These are phyloP conservation scores for Sherardia arvensis DNA, from an alignment of 257 asterid species.

Conservation along the genomic window DNA sequence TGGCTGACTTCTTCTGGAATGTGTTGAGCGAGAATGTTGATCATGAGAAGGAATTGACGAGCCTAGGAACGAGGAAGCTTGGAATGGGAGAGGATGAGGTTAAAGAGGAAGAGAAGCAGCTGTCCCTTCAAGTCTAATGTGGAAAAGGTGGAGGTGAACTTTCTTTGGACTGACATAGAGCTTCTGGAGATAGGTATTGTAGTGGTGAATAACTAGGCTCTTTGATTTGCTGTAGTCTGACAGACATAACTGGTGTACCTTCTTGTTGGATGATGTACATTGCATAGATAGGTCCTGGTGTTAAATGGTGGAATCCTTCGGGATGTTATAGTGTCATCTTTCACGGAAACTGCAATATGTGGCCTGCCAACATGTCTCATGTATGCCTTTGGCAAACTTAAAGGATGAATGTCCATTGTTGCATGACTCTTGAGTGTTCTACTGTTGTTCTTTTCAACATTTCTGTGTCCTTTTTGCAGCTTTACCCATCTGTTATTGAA, in stretches of 20 bases:
- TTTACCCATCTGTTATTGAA: not conserved
- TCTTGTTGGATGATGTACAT: slow-evolving; percentile 43
- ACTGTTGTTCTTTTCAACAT: not conserved
- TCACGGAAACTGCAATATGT: slow-evolving; percentile 22
- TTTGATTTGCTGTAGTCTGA: slow-evolving; percentile 28
- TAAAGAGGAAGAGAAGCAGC: not conserved
- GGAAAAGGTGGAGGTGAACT: slow-evolving; percentile 5
- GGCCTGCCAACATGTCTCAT: slow-evolving; percentile 16
- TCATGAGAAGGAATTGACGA: slow-evolving; percentile 27
- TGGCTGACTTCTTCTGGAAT: slow-evolving; percentile 58
- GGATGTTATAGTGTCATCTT: slow-evolving; percentile 17
- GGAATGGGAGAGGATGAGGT: slow-evolving; percentile 34
- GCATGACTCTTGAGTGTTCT: slow-evolving; percentile 2
- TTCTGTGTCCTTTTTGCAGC: not conserved
- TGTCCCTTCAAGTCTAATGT: not conserved
- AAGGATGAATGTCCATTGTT: slow-evolving; percentile 13
- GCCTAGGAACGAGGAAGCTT: slow-evolving; percentile 28
- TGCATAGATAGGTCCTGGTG: slow-evolving; percentile 32
- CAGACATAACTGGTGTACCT: slow-evolving; percentile 32
- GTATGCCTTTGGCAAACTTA: slow-evolving; percentile 19
- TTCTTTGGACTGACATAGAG: slow-evolving; percentile 15
- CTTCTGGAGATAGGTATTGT: slow-evolving; percentile 21
- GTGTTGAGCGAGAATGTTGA: slow-evolving; percentile 24
- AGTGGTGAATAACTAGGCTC: slow-evolving; percentile 44
- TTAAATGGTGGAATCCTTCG: slow-evolving; percentile 31